A percentile compares a stretch with the other conserved stretches of the same genome.
phyloP scores from a whole-genome alignment of 805 yeast genomes.

The Barnettozyma wickerhamii region DNA sequence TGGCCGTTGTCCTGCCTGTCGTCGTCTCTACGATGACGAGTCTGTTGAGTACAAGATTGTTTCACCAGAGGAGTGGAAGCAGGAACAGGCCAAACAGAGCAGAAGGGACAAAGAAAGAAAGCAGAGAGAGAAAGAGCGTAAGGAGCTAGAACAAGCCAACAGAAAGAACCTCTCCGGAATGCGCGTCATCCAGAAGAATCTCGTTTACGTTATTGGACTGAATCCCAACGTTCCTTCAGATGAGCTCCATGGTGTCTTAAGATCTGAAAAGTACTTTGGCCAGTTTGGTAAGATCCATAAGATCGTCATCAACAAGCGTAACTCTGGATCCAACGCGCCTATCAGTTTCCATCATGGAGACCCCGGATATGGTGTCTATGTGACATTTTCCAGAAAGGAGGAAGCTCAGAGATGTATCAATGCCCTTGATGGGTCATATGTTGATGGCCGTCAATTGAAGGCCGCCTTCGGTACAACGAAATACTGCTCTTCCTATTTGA shows the following conservation, averaged over 20 bases:
- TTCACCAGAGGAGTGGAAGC: slow-evolving; percentile 78
- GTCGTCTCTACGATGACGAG: slow-evolving; percentile 90
- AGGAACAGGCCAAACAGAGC: slow-evolving; percentile 75
- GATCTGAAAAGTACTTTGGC: slow-evolving; percentile 94
- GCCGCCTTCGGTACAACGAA: slow-evolving; percentile 99
- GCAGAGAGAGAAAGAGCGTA: slow-evolving; percentile 85
- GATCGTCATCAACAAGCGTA: slow-evolving; percentile 84
- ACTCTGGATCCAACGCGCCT: slow-evolving; percentile 32
- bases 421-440: slow-evolving; percentile 87
- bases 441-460: slow-evolving; percentile 83
- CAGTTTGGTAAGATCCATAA: slow-evolving; percentile 95
- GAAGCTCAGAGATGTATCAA: slow-evolving; percentile 93
- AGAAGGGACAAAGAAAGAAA: slow-evolving; percentile 79
- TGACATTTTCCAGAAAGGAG: slow-evolving; percentile 87
- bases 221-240: slow-evolving; percentile 81
- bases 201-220: slow-evolving; percentile 93
- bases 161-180: slow-evolving; percentile 93
- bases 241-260: slow-evolving; percentile 72
- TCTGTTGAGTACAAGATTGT: slow-evolving; percentile 82
- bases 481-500: slow-evolving; percentile 91
- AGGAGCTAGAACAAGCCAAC: slow-evolving; percentile 75
- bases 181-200: slow-evolving; percentile 96
- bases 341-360: slow-evolving; percentile 28
- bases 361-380: slow-evolving; percentile 92
- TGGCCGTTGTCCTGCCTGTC: slow-evolving; percentile 97